Base-by-base conservation (phyloP, 805 yeast species). In the Saturnispora gosingensis region DNA sequence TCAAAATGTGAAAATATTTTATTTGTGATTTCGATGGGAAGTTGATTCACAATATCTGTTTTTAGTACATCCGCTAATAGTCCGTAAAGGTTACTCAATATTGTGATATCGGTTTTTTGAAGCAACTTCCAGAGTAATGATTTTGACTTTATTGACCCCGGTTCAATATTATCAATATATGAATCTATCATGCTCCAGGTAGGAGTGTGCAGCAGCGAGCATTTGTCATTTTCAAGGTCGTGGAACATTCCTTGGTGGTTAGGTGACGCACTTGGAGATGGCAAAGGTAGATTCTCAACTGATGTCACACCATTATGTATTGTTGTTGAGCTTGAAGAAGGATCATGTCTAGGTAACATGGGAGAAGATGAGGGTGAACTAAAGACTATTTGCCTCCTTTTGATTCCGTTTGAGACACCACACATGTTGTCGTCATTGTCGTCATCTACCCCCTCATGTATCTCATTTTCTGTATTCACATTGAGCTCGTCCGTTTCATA, bases 11-110 rank as follows among this genome's bases (percentile, higher is more conserved):
- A 68, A 49, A 93, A 70, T 9, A 93, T 81, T 45, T 80, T 76
- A 57, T 78, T 71, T 2, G 87, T 68, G 10, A 93, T 72, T 62
- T 93, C 98, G 0, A 78, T 60, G 0, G 99, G 99, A 30, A 93
- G 68, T 45, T 76, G 68, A 11, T 80, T 63, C 9, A 91, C 64
- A 40, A 93, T 67, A 61, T 93, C 98, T 60, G 91, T 78, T 57
- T 80, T 78, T 60, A 93, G 73, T 10, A 81, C 75, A 6, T 68
- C 64, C 28, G 74, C 74, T 13, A 87, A 70, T 2, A 75, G 59
- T 13, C 75, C 73, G 30, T 76, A 73, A 49, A 88, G 66, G 11
- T 82, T 72, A 45, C 88, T 81, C 49, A 88, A 70, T 4, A 45
- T 27, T 18, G 76, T 63, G 48, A 93, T 71, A 58, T 81, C 79